Conservation (phyloP, 768 basidiomycete species). For the Polyporus arcularius region DNA sequence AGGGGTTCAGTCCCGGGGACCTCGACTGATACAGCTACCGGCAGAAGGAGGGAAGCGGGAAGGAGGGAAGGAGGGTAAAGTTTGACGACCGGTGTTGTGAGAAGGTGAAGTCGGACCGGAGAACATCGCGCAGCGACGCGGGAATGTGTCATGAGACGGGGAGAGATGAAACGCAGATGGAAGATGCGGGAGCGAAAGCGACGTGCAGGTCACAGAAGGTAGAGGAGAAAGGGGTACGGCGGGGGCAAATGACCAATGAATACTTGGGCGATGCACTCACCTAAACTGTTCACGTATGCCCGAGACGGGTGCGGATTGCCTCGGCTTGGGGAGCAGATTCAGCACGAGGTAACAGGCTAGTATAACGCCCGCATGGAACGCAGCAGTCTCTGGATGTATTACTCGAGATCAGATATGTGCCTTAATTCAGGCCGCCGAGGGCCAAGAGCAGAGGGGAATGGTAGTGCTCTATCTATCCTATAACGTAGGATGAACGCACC, state of each 20-base stretch:
- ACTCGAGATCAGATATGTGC: slow-evolving; percentile 9
- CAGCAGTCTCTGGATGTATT: slow-evolving; percentile 57
- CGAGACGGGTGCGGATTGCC: slow-evolving; percentile 31
- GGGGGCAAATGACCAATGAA: background rate
- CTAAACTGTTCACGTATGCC: slow-evolving; percentile 66
- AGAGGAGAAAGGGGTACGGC: too few relatives aligned
- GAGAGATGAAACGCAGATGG: background rate
- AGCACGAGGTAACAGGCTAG: slow-evolving; percentile 57
- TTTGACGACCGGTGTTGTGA: background rate
- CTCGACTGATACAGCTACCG: too few relatives aligned
- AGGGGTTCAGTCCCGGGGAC: background rate
- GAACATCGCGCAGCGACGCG: background rate
- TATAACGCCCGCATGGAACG: slow-evolving; percentile 72
- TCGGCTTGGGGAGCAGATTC: slow-evolving; percentile 29
- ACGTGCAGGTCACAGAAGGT: background rate
- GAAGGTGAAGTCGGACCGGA: background rate
- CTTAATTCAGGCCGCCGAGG: background rate
- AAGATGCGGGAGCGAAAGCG: slow-evolving; percentile 2
- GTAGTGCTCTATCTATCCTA: background rate
- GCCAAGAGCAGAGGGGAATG: background rate
- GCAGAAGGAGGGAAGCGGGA: background rate
- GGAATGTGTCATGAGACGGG: background rate
- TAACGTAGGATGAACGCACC: slow-evolving; percentile 42
- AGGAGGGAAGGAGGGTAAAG: background rate
- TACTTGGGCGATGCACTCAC: slow-evolving; percentile 32